Evolutionary conservation across 441 rosid genomes (phyloP), one percentile per base, ranked within the genome.

Genomic region (Adansonia rubrostipa): DNA sequence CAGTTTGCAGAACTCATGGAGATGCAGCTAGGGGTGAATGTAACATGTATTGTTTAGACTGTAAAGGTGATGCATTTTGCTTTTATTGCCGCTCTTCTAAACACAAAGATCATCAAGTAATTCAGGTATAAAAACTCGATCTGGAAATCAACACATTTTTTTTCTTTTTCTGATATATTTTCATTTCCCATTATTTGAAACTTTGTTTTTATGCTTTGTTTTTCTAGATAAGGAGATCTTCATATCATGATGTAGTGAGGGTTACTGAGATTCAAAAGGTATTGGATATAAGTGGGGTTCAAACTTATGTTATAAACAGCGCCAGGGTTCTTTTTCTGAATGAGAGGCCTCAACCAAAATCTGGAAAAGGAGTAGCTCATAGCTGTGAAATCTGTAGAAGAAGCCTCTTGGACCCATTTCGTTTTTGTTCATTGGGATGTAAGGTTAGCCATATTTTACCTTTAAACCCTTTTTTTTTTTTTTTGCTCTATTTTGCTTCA

Each of bases 391-490:
- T 85, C 76, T 93, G 94, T 80, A 86, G 85, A 14, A 87, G 96
- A 78, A 91, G 85, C 79, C 91, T 93, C 28, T 68, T 90, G 62
- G 96, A 93, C 78, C 84, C 91, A 5, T 85, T 82, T 76, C 90
- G 92, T 3, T 93, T 91, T 81, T 93, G 97, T 79, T 93, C 97
- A 24, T 82, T 93, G 77, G 97, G 95, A 57, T 93, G 97, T 57
- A 93, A 91, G 97, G 97, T 91, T 56, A 86, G 85, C 24, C 13
- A 51, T 13, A 9, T n/a, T 13, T 67, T 33, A 2, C 33, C 28
- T 4, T 28, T 11, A 9, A 56, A 6, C 19, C 9, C 13, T n/a
- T 28, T 28, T 28, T 28, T 28, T 28, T 28, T 28, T 28, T 71
- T 10, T 10, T 24, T 47, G 42, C 62, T 9, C 62, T 28, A 22